Evolutionary conservation across 2,329 filamentous ascomycete genomes (phyloP), one percentile per base, ranked within the genome.

Genomic region (Aspergillus sp.): DNA sequence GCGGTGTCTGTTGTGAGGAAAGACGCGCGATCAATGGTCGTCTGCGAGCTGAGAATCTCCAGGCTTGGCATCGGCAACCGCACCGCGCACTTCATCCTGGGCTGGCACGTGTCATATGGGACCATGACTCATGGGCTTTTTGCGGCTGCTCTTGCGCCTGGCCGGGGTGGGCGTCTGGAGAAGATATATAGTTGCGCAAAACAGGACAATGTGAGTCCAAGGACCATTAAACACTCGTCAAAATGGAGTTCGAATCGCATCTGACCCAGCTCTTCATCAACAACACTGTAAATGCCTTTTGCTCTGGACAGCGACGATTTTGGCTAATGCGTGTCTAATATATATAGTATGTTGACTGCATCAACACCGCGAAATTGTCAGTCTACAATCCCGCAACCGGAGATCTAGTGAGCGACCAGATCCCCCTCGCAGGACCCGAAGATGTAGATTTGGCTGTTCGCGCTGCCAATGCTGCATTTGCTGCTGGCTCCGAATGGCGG

Each of bases 381-480:
- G 43, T 56, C 41, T 48, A 34, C 25, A 56, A 48, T 7, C 53
- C 53, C 1, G 53, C 53, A 8, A 56, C 53, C 3, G 53, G 53
- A 13, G 43, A 56, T 3, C 53, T 56, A 13, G 53, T 56, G 2
- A 56, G 53, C 25, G 41, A 56, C 22, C 19, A 48, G 43, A 47
- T 56, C 23, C 53, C 53, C 34, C 23, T 48, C 13, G 53, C 53
- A 9, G 43, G 53, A 1, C 38, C 23, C 3, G 93, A 95, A 83
- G 72, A 78, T 81, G 82, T 87, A 73, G 85, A 88, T 78, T 81
- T 92, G 61, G 93, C 93, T 64, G 93, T 97, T 64, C 81, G 85
- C 56, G 92, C 92, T 56, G 93, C 93, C 67, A 90, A 92, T 76
- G 91, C 91, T 80, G 92, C 93, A 47, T 94, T 96, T 77, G 85